Conservation (phyloP, 176 grass and related monocot species). For the Oryza australiensis region DNA sequence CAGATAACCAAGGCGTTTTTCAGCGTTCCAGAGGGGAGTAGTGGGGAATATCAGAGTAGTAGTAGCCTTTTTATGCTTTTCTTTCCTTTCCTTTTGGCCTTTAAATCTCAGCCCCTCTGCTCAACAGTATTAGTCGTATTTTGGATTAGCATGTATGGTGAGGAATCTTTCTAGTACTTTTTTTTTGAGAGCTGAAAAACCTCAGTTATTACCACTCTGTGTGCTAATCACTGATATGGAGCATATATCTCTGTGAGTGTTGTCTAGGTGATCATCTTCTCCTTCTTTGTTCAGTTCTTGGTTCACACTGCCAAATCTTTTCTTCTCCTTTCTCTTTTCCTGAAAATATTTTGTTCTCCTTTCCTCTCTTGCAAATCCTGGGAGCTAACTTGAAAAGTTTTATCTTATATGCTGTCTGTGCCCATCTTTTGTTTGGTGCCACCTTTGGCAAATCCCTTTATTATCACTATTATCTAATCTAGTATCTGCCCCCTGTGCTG, state of each 20-base stretch:
- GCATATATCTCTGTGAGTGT: neutral
- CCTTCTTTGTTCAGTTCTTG: neutral
- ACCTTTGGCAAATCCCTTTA: constrained; percentile 40
- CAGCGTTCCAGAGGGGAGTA: neutral
- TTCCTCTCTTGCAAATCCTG: constrained; percentile 14
- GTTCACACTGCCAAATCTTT: constrained; percentile 8
- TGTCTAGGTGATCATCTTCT: neutral
- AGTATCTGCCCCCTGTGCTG: constrained; percentile 19
- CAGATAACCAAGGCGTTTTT: constrained; percentile 27
- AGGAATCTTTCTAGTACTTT: constrained; percentile 32
- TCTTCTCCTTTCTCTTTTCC: neutral
- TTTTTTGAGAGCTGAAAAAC: neutral
- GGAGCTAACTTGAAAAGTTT: neutral
- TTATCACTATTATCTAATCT: constrained; percentile 9
- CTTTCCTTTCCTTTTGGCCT: neutral
- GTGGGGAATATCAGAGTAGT: constrained; percentile 26
- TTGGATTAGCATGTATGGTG: constrained; percentile 12
- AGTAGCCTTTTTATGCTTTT: constrained; percentile 7
- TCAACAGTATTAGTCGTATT: neutral
- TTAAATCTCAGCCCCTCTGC: constrained; percentile 9
- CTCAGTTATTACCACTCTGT: neutral
- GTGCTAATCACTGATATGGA: neutral
- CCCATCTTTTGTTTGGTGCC: neutral
- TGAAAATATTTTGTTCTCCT: constrained; percentile 14
- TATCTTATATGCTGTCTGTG: constrained; percentile 11